phyloP scores from a whole-genome alignment of 2,329 filamentous ascomycete species.

The Aspergillus ochraceus region DNA sequence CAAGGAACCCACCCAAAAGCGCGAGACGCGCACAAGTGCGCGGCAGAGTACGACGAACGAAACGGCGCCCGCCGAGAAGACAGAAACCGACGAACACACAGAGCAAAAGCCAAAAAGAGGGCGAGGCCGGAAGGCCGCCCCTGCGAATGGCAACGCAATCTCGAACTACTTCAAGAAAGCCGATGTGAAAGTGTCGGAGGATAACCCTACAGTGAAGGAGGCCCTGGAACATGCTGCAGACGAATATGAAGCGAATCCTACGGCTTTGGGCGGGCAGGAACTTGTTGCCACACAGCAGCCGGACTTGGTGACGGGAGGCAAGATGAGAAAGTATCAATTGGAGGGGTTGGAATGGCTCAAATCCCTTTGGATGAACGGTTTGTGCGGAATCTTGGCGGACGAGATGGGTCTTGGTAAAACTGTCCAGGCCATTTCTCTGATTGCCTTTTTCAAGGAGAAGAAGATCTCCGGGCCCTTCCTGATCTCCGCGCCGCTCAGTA shows the following conservation, averaged over 20 bases:
- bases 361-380: slow-evolving; percentile 79
- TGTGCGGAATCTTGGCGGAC: slow-evolving; percentile 88
- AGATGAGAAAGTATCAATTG: slow-evolving; percentile 91
- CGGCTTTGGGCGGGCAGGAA: slow-evolving; percentile 65
- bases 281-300: slow-evolving; percentile 83
- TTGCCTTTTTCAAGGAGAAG: slow-evolving; percentile 84
- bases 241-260: slow-evolving; percentile 58
- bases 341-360: slow-evolving; percentile 94
- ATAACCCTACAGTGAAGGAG: slow-evolving; percentile 56
- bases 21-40: slow-evolving; percentile 34
- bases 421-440: slow-evolving; percentile 82
- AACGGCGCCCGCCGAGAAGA: slow-evolving; percentile 10
- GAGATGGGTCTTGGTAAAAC: slow-evolving; percentile 96
- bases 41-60: slow-evolving; percentile 22
- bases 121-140: slow-evolving; percentile 27
- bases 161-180: slow-evolving; percentile 62
- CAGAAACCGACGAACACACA: slow-evolving; percentile 19
- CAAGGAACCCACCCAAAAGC: slow-evolving; percentile 19
- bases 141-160: slow-evolving; percentile 47
- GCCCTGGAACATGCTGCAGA: slow-evolving; percentile 59
- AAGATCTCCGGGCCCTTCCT: slow-evolving; percentile 87
- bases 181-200: slow-evolving; percentile 54
- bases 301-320: slow-evolving; percentile 77
- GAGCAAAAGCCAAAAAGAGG: slow-evolving; percentile 26
- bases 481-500: slow-evolving; percentile 86